Percentiles rank a stretch among this genome's conserved stretches.
These are phyloP conservation scores for Porphyrellus cyaneotinctus DNA, from an alignment of 768 basidiomycete species.

Conservation along the genomic window DNA sequence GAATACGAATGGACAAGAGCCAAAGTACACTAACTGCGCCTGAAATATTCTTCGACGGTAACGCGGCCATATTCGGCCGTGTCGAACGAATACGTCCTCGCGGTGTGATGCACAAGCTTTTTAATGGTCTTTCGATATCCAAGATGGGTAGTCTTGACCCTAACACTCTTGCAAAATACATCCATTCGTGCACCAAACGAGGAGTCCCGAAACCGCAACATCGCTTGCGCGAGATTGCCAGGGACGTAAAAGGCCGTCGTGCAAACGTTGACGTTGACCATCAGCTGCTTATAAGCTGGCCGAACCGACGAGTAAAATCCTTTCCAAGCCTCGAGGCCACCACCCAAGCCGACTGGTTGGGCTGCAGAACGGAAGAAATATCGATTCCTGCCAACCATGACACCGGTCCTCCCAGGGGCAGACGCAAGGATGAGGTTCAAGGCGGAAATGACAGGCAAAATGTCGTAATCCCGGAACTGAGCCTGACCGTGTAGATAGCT, in stretches of 20 bases:
- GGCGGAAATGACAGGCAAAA: constrained; percentile 45
- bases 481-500: constrained; percentile 46
- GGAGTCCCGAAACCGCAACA: constrained; percentile 40
- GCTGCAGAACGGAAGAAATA: constrained; percentile 45
- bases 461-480: constrained; percentile 41
- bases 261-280: constrained; percentile 53
- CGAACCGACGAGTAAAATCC: constrained; percentile 43
- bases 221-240: constrained; percentile 41
- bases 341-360: constrained; percentile 35
- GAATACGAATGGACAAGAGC: not conserved
- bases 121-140: constrained; percentile 75
- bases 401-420: constrained; percentile 43
- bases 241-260: constrained; percentile 45
- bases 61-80: constrained; percentile 40
- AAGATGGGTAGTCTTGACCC: constrained; percentile 64
- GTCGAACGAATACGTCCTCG: constrained; percentile 39
- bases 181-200: constrained; percentile 57
- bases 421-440: constrained; percentile 48
- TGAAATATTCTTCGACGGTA: constrained; percentile 47
- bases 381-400: constrained; percentile 49
- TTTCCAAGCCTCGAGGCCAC: constrained; percentile 59
- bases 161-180: constrained; percentile 63
- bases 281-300: constrained; percentile 42
- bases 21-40: constrained; percentile 35
- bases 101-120: constrained; percentile 39